phyloP scores from a whole-genome alignment of 495 filamentous ascomycete genomes.

The Tuber brumale region DNA sequence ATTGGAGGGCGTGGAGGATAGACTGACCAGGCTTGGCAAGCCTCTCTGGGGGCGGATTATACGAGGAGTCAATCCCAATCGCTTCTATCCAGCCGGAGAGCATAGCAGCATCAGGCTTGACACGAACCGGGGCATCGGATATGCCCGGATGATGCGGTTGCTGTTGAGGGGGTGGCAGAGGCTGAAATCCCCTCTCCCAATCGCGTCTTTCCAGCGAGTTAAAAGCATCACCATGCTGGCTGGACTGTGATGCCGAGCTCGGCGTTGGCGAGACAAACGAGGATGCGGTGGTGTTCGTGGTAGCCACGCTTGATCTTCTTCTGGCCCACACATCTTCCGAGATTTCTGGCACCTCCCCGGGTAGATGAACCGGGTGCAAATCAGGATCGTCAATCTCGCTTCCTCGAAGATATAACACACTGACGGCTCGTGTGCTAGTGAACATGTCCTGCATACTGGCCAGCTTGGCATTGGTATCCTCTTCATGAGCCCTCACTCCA shows the following conservation, averaged over 20 bases:
- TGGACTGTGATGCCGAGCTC: slow-evolving; percentile 54
- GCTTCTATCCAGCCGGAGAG: slow-evolving; percentile 83
- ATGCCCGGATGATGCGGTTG: slow-evolving; percentile 21
- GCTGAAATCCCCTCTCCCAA: slow-evolving; percentile 31
- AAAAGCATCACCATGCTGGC: slow-evolving; percentile 47
- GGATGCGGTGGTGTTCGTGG: slow-evolving; percentile 48
- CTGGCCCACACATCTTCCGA: slow-evolving; percentile 43
- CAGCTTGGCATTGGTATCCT: slow-evolving; percentile 81
- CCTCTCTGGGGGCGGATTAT: slow-evolving; percentile 71
- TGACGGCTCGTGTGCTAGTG: slow-evolving; percentile 77
- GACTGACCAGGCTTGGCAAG: slow-evolving; percentile 60
- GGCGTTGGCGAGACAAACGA: slow-evolving; percentile 68
- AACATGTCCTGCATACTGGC: slow-evolving; percentile 91
- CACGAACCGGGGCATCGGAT: slow-evolving; percentile 32
- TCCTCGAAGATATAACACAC: slow-evolving; percentile 74
- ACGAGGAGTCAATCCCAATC: slow-evolving; percentile 75
- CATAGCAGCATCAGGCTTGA: slow-evolving; percentile 45
- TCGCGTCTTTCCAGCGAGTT: slow-evolving; percentile 35
- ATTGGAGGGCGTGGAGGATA: background rate
- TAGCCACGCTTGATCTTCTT: slow-evolving; percentile 41
- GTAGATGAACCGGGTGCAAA: slow-evolving; percentile 68
- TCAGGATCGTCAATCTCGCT: slow-evolving; percentile 85
- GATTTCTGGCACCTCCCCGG: slow-evolving; percentile 59
- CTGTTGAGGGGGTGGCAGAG: slow-evolving; percentile 26
- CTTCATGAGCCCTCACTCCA: slow-evolving; percentile 62